Evolutionary conservation across 768 basidiomycete genomes (phyloP).

Genomic region (Mycena crocata): DNA sequence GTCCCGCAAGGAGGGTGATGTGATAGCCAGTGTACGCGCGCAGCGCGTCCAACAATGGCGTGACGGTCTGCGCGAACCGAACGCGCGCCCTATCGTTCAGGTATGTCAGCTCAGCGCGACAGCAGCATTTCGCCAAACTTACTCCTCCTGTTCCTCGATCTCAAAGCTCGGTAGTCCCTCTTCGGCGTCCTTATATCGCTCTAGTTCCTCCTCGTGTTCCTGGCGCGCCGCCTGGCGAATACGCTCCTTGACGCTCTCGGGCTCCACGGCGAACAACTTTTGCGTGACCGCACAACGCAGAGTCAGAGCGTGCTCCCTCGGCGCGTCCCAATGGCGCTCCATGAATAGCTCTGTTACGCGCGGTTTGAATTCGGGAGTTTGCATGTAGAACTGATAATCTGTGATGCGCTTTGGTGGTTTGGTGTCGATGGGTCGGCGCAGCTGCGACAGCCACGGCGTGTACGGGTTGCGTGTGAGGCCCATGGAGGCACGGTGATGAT

Average conservation of each 20-base stretch:
- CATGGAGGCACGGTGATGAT: not conserved
- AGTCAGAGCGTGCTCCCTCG: not conserved
- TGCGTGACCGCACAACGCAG: not conserved
- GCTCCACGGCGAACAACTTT: not conserved
- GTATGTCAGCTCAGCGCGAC: not conserved
- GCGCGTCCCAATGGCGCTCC: not conserved
- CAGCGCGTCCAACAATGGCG: not conserved
- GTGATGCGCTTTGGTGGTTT: not conserved
- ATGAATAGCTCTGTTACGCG: not conserved
- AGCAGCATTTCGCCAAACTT: not conserved
- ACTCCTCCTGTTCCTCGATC: constrained; percentile 3
- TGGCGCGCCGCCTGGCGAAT: not conserved
- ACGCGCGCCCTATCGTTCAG: not conserved
- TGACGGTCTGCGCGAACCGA: not conserved
- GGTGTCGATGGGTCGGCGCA: not conserved
- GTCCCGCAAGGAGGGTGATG: not conserved
- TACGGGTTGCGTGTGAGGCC: not conserved
- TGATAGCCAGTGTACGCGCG: constrained; percentile 7
- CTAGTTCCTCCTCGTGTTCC: not conserved
- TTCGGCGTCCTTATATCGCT: not conserved
- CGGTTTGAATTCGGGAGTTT: not conserved
- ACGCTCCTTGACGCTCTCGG: not conserved
- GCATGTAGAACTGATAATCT: constrained; percentile 1
- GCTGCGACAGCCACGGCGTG: not conserved
- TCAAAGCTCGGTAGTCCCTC: constrained; percentile 4